Base-by-base conservation (phyloP, 176 grass and related monocot species). In the Triticum dicoccoides region DNA sequence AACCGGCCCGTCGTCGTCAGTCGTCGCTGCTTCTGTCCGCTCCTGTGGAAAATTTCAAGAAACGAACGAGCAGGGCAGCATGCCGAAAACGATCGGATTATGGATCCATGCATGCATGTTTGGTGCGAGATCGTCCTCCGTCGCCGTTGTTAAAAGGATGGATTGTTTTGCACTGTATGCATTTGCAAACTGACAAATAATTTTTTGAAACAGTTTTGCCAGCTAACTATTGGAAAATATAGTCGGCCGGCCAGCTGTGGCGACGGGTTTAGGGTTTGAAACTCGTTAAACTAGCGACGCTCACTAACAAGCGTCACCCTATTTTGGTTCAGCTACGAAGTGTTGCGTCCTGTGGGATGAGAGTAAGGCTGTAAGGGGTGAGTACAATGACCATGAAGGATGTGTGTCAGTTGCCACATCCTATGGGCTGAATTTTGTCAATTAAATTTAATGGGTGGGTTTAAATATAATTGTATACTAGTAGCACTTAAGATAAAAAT, bases 11-110 rank as follows among this genome's bases (percentile, higher is more conserved):
- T 38, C 23, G 20, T 83, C 12, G 54, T 4, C 32, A 6, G 2
- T 20, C 38, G 1, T 13, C 21, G 15, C 82, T 1, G 70, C 34
- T 61, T 58, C 67, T 69, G 76, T 75, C 85, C 59, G 35, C 47
- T 62, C 33, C 0, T 23, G 38, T 80, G 61, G 76, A 87, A 90
- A 78, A 49, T 82, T 66, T 61, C 49, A 24, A 42, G 68, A 75
- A 47, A 35, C 61, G 25, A 21, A 37, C 18, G 42, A 45, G 32
- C 35, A 44, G 5, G 0, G 13, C 24, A 4, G 15, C 13, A 15
- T 32, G 38, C 49, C 24, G 78, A 90, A 56, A 73, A 83, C 14
- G 54, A 64, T 49, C 8, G 7, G 35, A 56, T 7, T 23, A 38
- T 6, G 6, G 18, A 39, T 38, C 4, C 34, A 11, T 38, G 8